Base-by-base conservation (phyloP, 495 filamentous ascomycete genomes). In the Tuber indicum region DNA sequence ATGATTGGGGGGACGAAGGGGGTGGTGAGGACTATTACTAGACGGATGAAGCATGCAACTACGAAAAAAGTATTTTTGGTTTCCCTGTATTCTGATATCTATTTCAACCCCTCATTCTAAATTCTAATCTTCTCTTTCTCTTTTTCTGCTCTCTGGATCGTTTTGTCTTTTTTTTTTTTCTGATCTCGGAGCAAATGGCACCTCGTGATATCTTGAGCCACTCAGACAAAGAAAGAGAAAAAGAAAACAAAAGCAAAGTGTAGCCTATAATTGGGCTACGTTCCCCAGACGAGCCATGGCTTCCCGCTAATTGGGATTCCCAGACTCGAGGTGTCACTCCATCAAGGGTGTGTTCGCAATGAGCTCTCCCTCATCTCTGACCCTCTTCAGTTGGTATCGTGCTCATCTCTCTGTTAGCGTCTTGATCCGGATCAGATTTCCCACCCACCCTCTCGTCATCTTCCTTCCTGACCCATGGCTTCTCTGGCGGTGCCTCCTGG, bases 401-500 rank as follows among this genome's bases (percentile, higher is more conserved):
- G 26, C 36, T 8, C 3, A 26, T 19, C 36, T 77, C 46, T 9
- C 43, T 58, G 42, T 70, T 43, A 74, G 49, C 58, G 21, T 41
- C 43, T 42, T 72, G 52, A 17, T 39, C 43, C 21, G 41, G 12
- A 32, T 46, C 32, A 41, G 9, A 46, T 58, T 71, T 71, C 36
- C 45, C 71, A 75, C 47, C 75, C 41, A 70, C 10, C 58, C 12
- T 71, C 43, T 75, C 75, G 42, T 71, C 69, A 58, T 77, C 79
- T 62, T 77, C 79, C 71, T 72, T 82, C 70, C 78, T 80, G 32
- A 80, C 62, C 75, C 75, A 81, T 70, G 78, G 76, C 39, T 72
- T 79, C 75, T 81, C 79, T 46, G 81, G 75, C 4, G 82, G 82
- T n/a, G 82, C 82, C 75, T 84, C 82, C 71, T 78, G 79, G 52